A percentile compares a stretch with the other conserved stretches of the same genome.
Conservation (phyloP, 805 yeast species). For the Candida namnaoensis region DNA sequence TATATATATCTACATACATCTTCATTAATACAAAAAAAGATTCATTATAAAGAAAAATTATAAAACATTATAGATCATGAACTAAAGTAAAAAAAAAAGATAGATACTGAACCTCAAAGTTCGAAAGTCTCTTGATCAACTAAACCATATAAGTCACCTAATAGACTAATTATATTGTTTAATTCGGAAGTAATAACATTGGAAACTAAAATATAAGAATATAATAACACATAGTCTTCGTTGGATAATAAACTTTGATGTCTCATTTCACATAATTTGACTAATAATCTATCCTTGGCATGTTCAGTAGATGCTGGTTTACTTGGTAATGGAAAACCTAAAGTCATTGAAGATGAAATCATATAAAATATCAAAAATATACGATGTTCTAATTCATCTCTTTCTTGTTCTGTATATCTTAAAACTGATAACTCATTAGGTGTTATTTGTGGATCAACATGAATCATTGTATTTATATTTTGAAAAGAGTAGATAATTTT, state of each 20-base stretch:
- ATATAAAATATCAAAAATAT: constrained; percentile 71
- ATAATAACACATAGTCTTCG: constrained; percentile 70
- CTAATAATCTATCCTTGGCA: constrained; percentile 61
- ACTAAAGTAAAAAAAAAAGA: background rate
- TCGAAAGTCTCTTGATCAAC: constrained; percentile 31
- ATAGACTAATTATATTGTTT: constrained; percentile 42
- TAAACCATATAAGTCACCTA: constrained; percentile 56
- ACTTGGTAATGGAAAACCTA: constrained; percentile 72
- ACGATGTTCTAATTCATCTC: constrained; percentile 63
- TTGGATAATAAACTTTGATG: constrained; percentile 33
- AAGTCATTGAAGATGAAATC: constrained; percentile 65
- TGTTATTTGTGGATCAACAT: constrained; percentile 47
- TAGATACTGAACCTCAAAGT: constrained; percentile 2
- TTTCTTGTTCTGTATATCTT: constrained; percentile 42
- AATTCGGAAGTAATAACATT: constrained; percentile 58
- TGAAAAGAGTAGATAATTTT: constrained; percentile 67
- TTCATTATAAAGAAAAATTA: background rate
- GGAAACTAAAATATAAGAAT: constrained; percentile 68
- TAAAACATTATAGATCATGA: background rate
- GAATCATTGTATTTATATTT: constrained; percentile 61
- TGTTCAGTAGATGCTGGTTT: constrained; percentile 73
- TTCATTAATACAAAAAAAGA: too few relatives aligned
- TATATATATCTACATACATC: background rate
- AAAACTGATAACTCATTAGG: constrained; percentile 49
- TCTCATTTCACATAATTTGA: constrained; percentile 54